phyloP scores from a whole-genome alignment of 2,329 filamentous ascomycete species.

The Diaporthe nobilis region DNA sequence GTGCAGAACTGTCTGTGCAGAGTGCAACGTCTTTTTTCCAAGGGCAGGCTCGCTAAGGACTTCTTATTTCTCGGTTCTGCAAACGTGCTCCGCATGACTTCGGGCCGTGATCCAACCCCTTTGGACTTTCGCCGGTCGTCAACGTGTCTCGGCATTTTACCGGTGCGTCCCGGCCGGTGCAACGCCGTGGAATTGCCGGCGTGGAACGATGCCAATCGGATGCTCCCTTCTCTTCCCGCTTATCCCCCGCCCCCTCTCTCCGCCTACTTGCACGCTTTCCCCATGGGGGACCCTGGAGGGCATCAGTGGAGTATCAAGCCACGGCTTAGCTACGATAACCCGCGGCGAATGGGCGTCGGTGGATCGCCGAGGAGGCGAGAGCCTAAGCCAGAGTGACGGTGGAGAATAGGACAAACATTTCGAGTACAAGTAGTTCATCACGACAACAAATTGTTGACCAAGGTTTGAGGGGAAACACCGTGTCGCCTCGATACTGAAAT shows the following conservation, averaged over 20 bases:
- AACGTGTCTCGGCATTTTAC: background rate
- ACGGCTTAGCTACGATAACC: background rate
- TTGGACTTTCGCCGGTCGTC: background rate
- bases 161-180: background rate
- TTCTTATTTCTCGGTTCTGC: slow-evolving; percentile 1
- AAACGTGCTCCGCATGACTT: background rate
- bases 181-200: background rate
- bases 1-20: background rate
- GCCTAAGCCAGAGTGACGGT: background rate
- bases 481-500: background rate
- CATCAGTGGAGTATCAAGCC: background rate
- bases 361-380: slow-evolving; percentile 21
- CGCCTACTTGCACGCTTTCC: background rate
- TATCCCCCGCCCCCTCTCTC: background rate
- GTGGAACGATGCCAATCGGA: slow-evolving; percentile 8
- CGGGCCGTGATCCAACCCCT: background rate
- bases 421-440: slow-evolving; percentile 2
- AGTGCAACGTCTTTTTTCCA: background rate
- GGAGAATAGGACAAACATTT: background rate
- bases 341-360: slow-evolving; percentile 8
- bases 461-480: no score
- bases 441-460: background rate
- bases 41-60: background rate
- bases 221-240: background rate
- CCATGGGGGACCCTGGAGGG: slow-evolving; percentile 1